Evolutionary conservation across 306 rosid genomes (phyloP), one percentile per base, ranked within the genome.

Genomic region (Inga laurina): DNA sequence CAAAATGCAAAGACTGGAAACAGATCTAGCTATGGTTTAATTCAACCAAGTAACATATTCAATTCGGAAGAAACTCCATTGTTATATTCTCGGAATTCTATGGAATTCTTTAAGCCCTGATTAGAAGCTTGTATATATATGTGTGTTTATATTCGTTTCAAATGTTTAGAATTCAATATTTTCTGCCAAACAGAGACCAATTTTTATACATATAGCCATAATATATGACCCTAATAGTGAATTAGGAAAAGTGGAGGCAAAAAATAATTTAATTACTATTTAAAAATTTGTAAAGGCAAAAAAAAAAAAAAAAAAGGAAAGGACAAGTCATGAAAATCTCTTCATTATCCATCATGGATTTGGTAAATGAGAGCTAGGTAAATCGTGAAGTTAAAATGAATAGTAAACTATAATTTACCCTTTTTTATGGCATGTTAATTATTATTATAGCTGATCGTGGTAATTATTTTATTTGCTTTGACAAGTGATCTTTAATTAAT

Each of bases 151-250:
- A 2, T 27, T 3, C 7, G 12, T 61, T 61, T 10, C 19, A 32
- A 57, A 39, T 81, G 21, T 74, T 56, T 66, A 75, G 56, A 68
- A 79, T 86, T 86, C 86, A 86, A 86, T 48, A 48, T 74, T 82
- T 79, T 67, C 84, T 79, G 86, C 88, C 24, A 14, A 79, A 39
- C 35, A 7, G 41, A 48, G 56, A 77, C 72, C 76, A 61, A 48
- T 21, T 21, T 76, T 76, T 45, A 39, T 71, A 30, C 65, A 54
- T 22, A 61, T 49, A 32, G 8, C 21, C 32, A 19, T 22, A 76
- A 72, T 39, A 72, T 85, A 62, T 11, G 75, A 71, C 56, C 64
- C 27, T 61, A 16, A 74, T 45, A 72, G 57, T 44, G 57, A 72
- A 45, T 39, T 21, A 24, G 77, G 54, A 66, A 14, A 54, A 32